These are phyloP conservation scores for Citrullus colocynthis DNA, from an alignment of 306 rosid species.

Conservation along the genomic window DNA sequence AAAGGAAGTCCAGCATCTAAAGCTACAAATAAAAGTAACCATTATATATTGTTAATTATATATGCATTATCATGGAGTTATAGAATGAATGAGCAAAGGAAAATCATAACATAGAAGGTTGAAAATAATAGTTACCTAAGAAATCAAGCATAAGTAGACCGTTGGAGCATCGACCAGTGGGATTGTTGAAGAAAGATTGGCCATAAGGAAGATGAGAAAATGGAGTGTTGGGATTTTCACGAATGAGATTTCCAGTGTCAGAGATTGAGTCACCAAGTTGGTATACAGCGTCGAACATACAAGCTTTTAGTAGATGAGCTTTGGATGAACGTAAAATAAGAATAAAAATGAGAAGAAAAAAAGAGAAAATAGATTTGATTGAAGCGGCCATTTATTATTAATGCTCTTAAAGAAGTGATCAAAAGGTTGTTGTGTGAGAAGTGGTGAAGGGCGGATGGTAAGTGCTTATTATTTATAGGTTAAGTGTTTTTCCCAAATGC, in stretches of 20 bases:
- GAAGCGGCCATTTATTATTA: neutral
- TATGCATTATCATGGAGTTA: neutral
- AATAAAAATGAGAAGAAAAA: neutral
- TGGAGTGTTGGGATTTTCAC: slow-evolving; percentile 1
- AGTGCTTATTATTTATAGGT: too few relatives aligned
- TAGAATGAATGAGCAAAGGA: too few relatives aligned
- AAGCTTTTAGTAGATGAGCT: neutral
- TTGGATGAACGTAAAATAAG: neutral
- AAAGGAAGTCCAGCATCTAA: neutral
- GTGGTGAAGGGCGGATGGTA: too few relatives aligned
- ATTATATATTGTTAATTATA: too few relatives aligned
- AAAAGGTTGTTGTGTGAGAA: too few relatives aligned
- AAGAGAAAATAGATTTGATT: neutral
- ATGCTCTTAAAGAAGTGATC: neutral
- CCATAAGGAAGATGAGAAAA: slow-evolving; percentile 8
- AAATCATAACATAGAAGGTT: neutral
- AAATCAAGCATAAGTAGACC: slow-evolving; percentile 9
- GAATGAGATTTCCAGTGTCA: slow-evolving; percentile 13
- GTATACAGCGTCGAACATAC: slow-evolving; percentile 5
- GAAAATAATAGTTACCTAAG: neutral
- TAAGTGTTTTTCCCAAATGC: too few relatives aligned
- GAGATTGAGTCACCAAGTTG: slow-evolving; percentile 10
- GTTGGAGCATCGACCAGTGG: slow-evolving; percentile 7
- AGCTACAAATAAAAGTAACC: neutral
- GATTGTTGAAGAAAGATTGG: slow-evolving; percentile 4